These are phyloP conservation scores for Penicillium atrosanguineum DNA, from an alignment of 495 filamentous ascomycete genomes.

Conservation along the genomic window DNA sequence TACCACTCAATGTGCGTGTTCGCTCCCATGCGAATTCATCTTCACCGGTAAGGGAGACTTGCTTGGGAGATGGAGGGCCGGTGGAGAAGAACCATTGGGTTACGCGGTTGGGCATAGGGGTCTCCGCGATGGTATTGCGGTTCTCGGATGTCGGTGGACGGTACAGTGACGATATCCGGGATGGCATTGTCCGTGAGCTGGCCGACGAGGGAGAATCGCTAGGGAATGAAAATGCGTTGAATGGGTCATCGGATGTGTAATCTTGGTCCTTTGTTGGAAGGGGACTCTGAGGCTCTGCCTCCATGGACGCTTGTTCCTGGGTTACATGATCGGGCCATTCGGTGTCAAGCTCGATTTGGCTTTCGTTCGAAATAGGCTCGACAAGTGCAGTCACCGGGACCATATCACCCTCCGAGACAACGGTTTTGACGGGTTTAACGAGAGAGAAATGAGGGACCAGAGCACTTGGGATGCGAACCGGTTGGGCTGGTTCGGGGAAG, in stretches of 20 bases:
- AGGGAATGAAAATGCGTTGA: slow-evolving; percentile 3
- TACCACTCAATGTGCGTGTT: slow-evolving; percentile 41
- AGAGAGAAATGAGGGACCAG: slow-evolving; percentile 45
- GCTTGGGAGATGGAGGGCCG: slow-evolving; percentile 6
- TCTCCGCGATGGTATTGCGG: slow-evolving; percentile 14
- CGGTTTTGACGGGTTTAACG: slow-evolving; percentile 16
- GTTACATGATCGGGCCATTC: neutral
- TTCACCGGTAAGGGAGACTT: slow-evolving; percentile 20
- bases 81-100: slow-evolving; percentile 35
- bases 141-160: slow-evolving; percentile 25
- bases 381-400: slow-evolving; percentile 8
- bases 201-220: slow-evolving; percentile 13
- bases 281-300: slow-evolving; percentile 10
- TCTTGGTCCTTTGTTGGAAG: neutral
- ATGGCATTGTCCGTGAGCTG: slow-evolving; percentile 24
- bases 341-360: slow-evolving; percentile 5
- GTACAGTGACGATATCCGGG: slow-evolving; percentile 17
- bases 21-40: slow-evolving; percentile 30
- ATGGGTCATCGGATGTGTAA: neutral
- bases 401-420: slow-evolving; percentile 8
- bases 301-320: neutral
- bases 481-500: slow-evolving; percentile 20
- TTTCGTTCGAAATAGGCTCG: slow-evolving; percentile 16
- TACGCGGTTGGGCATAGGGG: slow-evolving; percentile 28
- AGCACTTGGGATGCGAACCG: slow-evolving; percentile 21